Base-by-base conservation (phyloP, 2,329 filamentous ascomycete genomes). In the Fusarium papillatum region DNA sequence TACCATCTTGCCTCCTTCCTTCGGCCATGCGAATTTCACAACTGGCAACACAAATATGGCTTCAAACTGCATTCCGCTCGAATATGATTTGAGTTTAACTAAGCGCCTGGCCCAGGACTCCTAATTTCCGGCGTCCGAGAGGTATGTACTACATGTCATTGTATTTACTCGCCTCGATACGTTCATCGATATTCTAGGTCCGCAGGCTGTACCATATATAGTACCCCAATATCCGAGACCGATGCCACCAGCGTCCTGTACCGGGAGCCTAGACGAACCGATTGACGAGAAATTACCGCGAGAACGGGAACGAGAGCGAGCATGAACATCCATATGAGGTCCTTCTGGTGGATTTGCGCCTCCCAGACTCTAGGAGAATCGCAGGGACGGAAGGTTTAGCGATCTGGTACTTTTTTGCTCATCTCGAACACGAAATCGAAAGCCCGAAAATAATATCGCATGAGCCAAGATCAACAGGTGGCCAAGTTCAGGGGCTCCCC, bases 351-450 rank as follows among this genome's bases (percentile, higher is more conserved):
- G 19, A 11, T 29, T 13, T 19, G 6, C 24, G 9, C 5, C 3
- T 50, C 9, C 9, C 24, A 50, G 9, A 13, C 16, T 29, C 5
- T 5, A 50, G 9, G 5, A 2, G 2, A 9, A 19, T 29, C 1
- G 9, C 9, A 50, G 7, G 16, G 46, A 17, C 10, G 11, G 3
- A 19, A 1, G 0, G 6, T 29, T 19, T 5, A 7, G 22, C 8
- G 2, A 17, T 11, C 3, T 7, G 2, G 16, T 17, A 17, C 8
- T 26, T 50, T 7, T 3, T 1, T 50, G 2, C 4, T 26, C 9
- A 17, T 50, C 16, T 24, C 4, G 14, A 43, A 43, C 0, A 0
- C 13, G n/a, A 46, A 16, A 46, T 9, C 7, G 5, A 50, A 7
- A 10, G 16, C 46, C 24, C 9, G 1, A 6, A 11, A 7, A 19